Conservation (phyloP, 2,329 filamentous ascomycete species). For the Myriosclerotinia curreyana region DNA sequence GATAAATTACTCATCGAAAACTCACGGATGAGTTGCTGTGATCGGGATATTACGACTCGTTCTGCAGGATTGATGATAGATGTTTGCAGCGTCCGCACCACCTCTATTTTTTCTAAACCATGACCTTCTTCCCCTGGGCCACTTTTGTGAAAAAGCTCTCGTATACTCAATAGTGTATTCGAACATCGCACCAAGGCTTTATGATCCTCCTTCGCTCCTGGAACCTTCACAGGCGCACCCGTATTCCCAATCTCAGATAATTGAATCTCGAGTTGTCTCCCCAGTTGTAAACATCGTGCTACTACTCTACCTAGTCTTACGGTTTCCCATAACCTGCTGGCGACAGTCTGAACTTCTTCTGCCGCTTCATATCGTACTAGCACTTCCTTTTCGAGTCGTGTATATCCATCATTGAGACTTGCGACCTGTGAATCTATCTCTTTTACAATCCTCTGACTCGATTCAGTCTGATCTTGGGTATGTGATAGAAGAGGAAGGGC, state of each 20-base stretch:
- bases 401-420: constrained; percentile 79
- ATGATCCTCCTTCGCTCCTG: constrained; percentile 58
- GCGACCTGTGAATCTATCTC: constrained; percentile 78
- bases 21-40: constrained; percentile 77
- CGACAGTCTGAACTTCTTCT: constrained; percentile 74
- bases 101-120: constrained; percentile 70
- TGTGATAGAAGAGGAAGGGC: constrained; percentile 78
- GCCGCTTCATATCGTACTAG: constrained; percentile 81
- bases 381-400: constrained; percentile 81
- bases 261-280: constrained; percentile 83
- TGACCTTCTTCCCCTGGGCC: constrained; percentile 70
- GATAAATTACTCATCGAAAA: constrained; percentile 68
- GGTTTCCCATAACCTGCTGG: constrained; percentile 76
- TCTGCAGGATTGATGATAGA: constrained; percentile 70
- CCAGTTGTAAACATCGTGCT: constrained; percentile 74
- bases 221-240: constrained; percentile 40
- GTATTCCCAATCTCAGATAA: constrained; percentile 60
- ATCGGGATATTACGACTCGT: constrained; percentile 65
- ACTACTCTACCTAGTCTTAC: constrained; percentile 74
- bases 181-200: constrained; percentile 77
- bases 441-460: constrained; percentile 68
- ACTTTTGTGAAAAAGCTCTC: constrained; percentile 68
- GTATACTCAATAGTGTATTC: constrained; percentile 71
- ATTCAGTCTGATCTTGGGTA: constrained; percentile 69
- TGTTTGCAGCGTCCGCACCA: constrained; percentile 67